phyloP scores from a whole-genome alignment of 257 asterid species.

The Solanum habrochaites region DNA sequence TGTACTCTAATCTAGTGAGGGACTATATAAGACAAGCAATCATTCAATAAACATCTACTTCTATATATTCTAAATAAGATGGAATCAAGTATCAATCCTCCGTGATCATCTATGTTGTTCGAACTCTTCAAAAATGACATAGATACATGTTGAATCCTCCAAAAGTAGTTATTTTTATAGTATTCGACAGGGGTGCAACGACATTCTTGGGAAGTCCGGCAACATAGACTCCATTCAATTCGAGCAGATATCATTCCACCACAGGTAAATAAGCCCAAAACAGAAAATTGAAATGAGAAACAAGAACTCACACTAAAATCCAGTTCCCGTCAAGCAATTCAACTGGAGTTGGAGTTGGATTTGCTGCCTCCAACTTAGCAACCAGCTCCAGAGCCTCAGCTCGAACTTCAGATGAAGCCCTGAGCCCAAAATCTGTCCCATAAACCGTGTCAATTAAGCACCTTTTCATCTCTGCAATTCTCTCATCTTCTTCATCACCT shows the following conservation, averaged over 20 bases:
- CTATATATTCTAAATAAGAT: background rate
- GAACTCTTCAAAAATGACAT: background rate
- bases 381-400: conserved; percentile 83
- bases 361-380: conserved; percentile 72
- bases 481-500: conserved; percentile 10
- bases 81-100: background rate
- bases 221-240: background rate
- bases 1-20: background rate
- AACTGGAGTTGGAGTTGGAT: conserved; percentile 72
- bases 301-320: conserved; percentile 65
- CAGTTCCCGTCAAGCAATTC: conserved; percentile 85
- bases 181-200: background rate
- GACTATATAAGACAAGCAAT: background rate
- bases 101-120: background rate
- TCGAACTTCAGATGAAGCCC: conserved; percentile 60
- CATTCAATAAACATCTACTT: background rate
- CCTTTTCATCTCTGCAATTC: conserved; percentile 28
- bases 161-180: background rate
- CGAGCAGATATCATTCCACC: background rate
- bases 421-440: conserved; percentile 66
- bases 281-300: background rate
- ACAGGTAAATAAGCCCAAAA: background rate
- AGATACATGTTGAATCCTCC: background rate
- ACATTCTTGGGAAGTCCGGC: background rate
- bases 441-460: conserved; percentile 64